Conservation (phyloP, 139 green algal genomes). For the Cymbomonas tetramitiformis region DNA sequence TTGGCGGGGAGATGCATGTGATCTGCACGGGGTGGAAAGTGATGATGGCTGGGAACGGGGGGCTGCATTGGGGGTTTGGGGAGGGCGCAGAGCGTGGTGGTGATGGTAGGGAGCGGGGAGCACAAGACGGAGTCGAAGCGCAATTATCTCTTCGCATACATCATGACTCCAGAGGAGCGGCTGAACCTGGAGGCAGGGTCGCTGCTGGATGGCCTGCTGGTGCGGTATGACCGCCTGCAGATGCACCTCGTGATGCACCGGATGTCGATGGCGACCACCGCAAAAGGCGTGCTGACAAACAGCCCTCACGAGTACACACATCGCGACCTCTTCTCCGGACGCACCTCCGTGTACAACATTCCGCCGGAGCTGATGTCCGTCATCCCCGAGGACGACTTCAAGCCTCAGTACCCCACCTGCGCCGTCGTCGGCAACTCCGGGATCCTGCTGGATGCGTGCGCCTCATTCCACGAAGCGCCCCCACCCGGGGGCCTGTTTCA, state of each 20-base stretch:
- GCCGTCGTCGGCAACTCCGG: no score
- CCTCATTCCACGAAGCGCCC: no score
- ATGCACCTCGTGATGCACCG: neutral
- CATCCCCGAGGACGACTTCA: no score
- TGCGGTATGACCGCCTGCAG: neutral
- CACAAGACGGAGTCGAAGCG: neutral
- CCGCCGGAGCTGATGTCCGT: no score
- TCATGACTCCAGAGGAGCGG: neutral
- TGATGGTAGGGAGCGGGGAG: conserved; percentile 1
- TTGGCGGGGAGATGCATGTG: no score
- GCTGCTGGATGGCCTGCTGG: conserved; percentile 13
- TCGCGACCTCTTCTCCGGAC: conserved; percentile 7
- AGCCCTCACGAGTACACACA: neutral
- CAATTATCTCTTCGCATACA: conserved; percentile 10
- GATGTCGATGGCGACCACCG: neutral
- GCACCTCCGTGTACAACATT: conserved; percentile 3
- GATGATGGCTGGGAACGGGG: no score
- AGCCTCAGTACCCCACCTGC: no score
- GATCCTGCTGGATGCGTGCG: no score
- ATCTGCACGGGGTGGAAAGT: no score
- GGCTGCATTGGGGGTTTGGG: no score
- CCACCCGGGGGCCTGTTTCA: no score
- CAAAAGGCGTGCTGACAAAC: neutral
- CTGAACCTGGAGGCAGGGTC: neutral
- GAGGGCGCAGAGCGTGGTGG: conserved; percentile 14